Evolutionary conservation across 148 eudicot genomes (phyloP).

Genomic region (Camellia lanceoleosa): DNA sequence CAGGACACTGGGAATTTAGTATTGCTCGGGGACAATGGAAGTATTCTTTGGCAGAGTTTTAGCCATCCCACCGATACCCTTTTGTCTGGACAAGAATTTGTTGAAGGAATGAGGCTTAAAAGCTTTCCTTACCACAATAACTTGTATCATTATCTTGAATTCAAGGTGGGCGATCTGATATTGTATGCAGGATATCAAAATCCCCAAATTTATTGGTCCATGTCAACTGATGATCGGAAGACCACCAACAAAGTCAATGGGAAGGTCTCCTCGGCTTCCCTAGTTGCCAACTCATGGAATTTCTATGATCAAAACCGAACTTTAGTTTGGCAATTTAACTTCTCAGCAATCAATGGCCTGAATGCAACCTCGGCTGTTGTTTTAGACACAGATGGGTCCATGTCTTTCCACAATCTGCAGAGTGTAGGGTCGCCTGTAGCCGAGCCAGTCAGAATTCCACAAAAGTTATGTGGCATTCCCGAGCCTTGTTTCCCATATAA

Average conservation of each 20-base stretch:
- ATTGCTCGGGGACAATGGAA: constrained; percentile 9
- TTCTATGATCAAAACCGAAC: constrained; percentile 12
- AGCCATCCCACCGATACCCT: constrained; percentile 30
- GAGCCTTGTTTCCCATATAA: constrained; percentile 21
- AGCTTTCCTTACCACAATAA: constrained; percentile 8
- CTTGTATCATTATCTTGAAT: constrained; percentile 18
- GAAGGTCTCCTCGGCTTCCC: constrained; percentile 13
- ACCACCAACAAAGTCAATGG: not conserved
- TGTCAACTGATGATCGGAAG: constrained; percentile 13
- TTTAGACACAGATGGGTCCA: constrained; percentile 16
- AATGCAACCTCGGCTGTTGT: constrained; percentile 18
- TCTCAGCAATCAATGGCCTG: not conserved
- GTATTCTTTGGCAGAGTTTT: constrained; percentile 32
- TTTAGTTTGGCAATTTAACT: constrained; percentile 18
- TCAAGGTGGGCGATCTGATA: constrained; percentile 14
- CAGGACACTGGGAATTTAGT: constrained; percentile 29
- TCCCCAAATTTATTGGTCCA: constrained; percentile 26
- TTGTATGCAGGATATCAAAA: constrained; percentile 21
- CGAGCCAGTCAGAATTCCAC: constrained; percentile 7
- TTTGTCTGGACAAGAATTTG: constrained; percentile 20
- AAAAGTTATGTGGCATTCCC: constrained; percentile 14
- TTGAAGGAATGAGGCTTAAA: constrained; percentile 22
- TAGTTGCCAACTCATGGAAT: constrained; percentile 19
- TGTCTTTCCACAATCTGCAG: constrained; percentile 19
- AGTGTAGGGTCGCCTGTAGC: not conserved